Conservation (phyloP, 139 green algal genomes). For the Chlamydomonas urium region DNA sequence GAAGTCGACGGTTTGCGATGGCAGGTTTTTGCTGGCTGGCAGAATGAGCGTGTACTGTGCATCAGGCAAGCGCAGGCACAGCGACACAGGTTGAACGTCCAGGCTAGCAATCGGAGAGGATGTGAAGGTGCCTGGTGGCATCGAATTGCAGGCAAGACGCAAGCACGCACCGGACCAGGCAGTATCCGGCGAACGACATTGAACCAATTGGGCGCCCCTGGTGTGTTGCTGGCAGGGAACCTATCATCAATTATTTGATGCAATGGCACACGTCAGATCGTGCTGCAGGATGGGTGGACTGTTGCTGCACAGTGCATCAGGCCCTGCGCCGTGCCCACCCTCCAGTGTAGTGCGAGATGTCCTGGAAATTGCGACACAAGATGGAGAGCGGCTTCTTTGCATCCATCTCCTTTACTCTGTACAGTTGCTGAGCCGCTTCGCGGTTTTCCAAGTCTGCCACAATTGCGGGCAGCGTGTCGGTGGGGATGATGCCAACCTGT, state of each 20-base stretch:
- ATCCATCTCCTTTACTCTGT: conserved; percentile 60
- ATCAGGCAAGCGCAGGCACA: too few species aligned
- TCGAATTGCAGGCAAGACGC: too few species aligned
- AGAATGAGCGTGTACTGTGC: conserved; percentile 92
- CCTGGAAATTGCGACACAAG: conserved; percentile 51
- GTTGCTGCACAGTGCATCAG: too few species aligned
- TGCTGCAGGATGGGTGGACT: too few species aligned
- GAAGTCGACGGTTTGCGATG: conserved; percentile 66
- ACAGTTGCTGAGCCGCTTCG: conserved; percentile 65
- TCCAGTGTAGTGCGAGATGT: conserved; percentile 46
- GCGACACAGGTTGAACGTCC: too few species aligned
- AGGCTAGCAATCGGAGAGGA: too few species aligned
- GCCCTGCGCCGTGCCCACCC: conserved; percentile 39
- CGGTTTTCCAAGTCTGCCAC: conserved; percentile 71
- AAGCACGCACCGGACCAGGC: conserved; percentile 66
- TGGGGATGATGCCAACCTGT: conserved; percentile 83
- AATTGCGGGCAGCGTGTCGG: conserved; percentile 78
- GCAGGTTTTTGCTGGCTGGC: conserved; percentile 75
- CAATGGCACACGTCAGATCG: too few species aligned
- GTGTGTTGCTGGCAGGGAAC: conserved; percentile 56
- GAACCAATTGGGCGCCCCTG: conserved; percentile 70
- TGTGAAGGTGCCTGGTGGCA: too few species aligned
- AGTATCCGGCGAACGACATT: conserved; percentile 59
- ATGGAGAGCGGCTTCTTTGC: conserved; percentile 75
- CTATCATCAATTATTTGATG: too few species aligned